These are phyloP conservation scores for Spathaspora boniae DNA, from an alignment of 805 yeast species.

Conservation along the genomic window DNA sequence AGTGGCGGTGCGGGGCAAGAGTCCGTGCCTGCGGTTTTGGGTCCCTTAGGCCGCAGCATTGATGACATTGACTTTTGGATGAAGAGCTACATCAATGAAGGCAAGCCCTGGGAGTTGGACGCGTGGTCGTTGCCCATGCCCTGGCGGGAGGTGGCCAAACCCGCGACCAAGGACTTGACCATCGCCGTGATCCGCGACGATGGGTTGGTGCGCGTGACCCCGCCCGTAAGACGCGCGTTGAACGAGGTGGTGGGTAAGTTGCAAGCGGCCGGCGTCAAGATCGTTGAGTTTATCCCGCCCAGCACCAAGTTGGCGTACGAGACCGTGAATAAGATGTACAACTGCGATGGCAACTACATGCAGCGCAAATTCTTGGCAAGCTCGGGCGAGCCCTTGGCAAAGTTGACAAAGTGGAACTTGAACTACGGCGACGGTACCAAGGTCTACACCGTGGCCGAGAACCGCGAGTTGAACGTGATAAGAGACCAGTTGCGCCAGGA, in stretches of 20 bases:
- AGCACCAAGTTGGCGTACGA: conserved; percentile 56
- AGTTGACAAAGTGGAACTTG: conserved; percentile 60
- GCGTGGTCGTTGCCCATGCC: conserved; percentile 46
- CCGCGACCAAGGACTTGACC: conserved; percentile 44
- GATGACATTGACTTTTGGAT: conserved; percentile 70
- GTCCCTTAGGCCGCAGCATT: conserved; percentile 62
- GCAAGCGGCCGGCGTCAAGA: conserved; percentile 54
- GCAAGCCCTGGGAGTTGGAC: conserved; percentile 61
- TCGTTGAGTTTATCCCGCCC: conserved; percentile 56
- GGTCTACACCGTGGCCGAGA: conserved; percentile 45
- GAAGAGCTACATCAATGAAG: conserved; percentile 57
- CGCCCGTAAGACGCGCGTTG: conserved; percentile 60
- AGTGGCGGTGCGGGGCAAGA: conserved; percentile 62
- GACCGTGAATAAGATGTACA: conserved; percentile 53
- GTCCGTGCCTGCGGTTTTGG: conserved; percentile 60
- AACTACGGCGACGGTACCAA: conserved; percentile 57
- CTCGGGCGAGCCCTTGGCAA: conserved; percentile 68
- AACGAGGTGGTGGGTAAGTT: conserved; percentile 52
- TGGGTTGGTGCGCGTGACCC: conserved; percentile 62
- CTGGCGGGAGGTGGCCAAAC: conserved; percentile 47
- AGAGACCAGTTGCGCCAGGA: conserved; percentile 60
- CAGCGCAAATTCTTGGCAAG: conserved; percentile 49
- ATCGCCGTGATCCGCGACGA: conserved; percentile 64
- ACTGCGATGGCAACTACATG: conserved; percentile 64
- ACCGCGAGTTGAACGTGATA: conserved; percentile 49